Evolutionary conservation across 768 basidiomycete genomes (phyloP).

Genomic region (Coprinopsis cinerea): DNA sequence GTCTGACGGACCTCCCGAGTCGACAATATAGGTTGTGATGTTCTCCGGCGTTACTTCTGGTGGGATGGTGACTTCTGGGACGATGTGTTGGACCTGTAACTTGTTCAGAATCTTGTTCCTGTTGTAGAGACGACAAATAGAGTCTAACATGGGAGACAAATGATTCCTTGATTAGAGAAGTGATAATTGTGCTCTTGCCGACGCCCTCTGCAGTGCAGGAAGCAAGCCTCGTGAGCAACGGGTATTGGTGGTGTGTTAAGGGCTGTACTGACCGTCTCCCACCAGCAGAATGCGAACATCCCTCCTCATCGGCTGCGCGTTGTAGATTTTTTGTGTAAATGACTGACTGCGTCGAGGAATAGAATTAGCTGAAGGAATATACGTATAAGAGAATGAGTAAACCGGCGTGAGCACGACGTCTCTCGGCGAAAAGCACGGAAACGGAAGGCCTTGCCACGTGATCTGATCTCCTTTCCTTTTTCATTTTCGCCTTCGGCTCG

Average conservation of each 20-base stretch:
- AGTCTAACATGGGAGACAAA: slow-evolving; percentile 76
- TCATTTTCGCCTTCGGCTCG: no score
- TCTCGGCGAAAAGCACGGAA: slow-evolving; percentile 2
- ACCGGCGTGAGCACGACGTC: slow-evolving; percentile 4
- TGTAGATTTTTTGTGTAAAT: not conserved
- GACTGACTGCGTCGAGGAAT: not conserved
- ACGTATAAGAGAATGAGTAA: not conserved
- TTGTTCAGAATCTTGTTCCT: not conserved
- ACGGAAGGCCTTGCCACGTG: slow-evolving; percentile 1
- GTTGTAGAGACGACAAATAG: slow-evolving; percentile 5
- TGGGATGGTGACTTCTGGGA: slow-evolving; percentile 97
- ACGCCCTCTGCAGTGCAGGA: slow-evolving; percentile 68
- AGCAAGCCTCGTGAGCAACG: slow-evolving; percentile 14
- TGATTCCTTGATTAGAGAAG: slow-evolving; percentile 93
- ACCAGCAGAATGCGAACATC: slow-evolving; percentile 94
- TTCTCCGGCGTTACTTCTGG: slow-evolving; percentile 97
- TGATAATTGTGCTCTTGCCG: slow-evolving; percentile 96
- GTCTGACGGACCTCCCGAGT: slow-evolving; percentile 71
- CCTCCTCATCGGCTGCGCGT: slow-evolving; percentile 56
- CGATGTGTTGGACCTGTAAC: slow-evolving; percentile 82
- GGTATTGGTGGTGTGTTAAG: not conserved
- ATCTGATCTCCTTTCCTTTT: no score
- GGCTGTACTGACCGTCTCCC: slow-evolving; percentile 69
- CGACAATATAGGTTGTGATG: slow-evolving; percentile 96
- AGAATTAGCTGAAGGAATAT: slow-evolving; percentile 1